Percentiles rank a stretch among this genome's conserved stretches.
Conservation (phyloP, 1,284 basidiomycete species). For the Cutaneotrichosporon cyanovorans region DNA sequence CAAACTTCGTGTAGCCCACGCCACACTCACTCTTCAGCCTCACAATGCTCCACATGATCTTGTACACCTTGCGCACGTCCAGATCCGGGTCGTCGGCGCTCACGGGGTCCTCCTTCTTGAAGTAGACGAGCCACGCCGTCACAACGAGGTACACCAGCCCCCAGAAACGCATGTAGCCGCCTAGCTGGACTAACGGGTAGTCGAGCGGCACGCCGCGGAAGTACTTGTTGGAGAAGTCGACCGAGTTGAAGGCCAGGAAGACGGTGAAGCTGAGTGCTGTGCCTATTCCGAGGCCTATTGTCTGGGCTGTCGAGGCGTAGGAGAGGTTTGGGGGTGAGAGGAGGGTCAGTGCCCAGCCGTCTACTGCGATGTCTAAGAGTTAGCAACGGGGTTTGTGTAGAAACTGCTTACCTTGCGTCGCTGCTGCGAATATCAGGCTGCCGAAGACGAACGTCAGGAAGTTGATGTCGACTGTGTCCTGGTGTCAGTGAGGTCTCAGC, state of each 20-base stretch:
- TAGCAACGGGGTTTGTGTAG: slow-evolving; percentile 1
- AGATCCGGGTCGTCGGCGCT: slow-evolving; percentile 69
- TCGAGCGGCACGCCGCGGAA: slow-evolving; percentile 54
- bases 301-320: slow-evolving; percentile 97
- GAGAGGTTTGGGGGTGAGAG: slow-evolving; percentile 91
- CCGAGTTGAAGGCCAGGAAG: slow-evolving; percentile 92
- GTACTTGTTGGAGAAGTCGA: slow-evolving; percentile 80
- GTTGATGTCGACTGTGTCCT: slow-evolving; percentile 74
- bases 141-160: slow-evolving; percentile 70
- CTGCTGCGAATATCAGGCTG: slow-evolving; percentile 85
- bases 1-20: no score
- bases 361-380: slow-evolving; percentile 78
- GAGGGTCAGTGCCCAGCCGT: slow-evolving; percentile 96
- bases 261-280: slow-evolving; percentile 97
- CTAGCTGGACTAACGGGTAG: slow-evolving; percentile 71
- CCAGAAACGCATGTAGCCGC: slow-evolving; percentile 82
- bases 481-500: slow-evolving; percentile 2
- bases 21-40: slow-evolving; percentile 76
- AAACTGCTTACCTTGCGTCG: slow-evolving; percentile 72
- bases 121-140: slow-evolving; percentile 78
- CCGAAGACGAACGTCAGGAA: slow-evolving; percentile 84
- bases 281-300: slow-evolving; percentile 91
- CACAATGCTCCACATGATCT: slow-evolving; percentile 89
- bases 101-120: slow-evolving; percentile 84
- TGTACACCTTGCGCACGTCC: slow-evolving; percentile 84